Percentiles rank a stretch among this genome's conserved stretches.
These are phyloP conservation scores for Oemleria cerasiformis DNA, from an alignment of 306 rosid species.

Conservation along the genomic window DNA sequence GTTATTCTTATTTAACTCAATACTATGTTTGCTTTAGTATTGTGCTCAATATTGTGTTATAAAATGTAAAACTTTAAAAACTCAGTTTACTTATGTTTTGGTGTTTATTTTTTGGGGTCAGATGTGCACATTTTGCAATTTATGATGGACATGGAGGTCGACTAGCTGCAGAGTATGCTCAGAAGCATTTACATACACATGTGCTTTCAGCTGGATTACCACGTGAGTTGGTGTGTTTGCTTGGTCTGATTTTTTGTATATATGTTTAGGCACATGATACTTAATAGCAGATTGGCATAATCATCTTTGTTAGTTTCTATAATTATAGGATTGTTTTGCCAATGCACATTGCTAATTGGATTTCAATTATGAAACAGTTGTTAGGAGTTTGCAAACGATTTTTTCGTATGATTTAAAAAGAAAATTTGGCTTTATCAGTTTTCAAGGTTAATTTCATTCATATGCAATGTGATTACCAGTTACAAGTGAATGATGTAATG, in stretches of 20 bases:
- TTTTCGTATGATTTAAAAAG: neutral
- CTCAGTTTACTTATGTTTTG: slow-evolving; percentile 11
- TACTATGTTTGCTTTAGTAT: neutral
- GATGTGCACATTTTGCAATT: slow-evolving; percentile 83
- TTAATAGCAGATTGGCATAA: slow-evolving; percentile 7
- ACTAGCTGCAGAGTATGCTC: slow-evolving; percentile 81
- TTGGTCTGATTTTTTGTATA: slow-evolving; percentile 53
- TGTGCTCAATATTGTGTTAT: neutral
- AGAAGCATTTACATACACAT: slow-evolving; percentile 68
- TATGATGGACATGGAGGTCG: slow-evolving; percentile 97
- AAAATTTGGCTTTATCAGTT: neutral
- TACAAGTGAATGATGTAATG: neutral
- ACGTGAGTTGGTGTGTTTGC: slow-evolving; percentile 99
- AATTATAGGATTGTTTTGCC: neutral
- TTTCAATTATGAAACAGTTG: neutral
- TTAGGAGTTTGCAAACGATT: neutral
- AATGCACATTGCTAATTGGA: neutral
- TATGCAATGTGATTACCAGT: neutral
- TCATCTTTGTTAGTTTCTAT: neutral
- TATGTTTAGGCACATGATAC: slow-evolving; percentile 16
- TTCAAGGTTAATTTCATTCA: neutral
- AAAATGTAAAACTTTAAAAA: neutral
- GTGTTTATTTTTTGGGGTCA: slow-evolving; percentile 26
- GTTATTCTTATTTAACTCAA: neutral
- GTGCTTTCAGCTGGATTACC: slow-evolving; percentile 89